These are phyloP conservation scores for Elongisporangium undulatum DNA, from an alignment of 352 stramenopile species.

Conservation along the genomic window DNA sequence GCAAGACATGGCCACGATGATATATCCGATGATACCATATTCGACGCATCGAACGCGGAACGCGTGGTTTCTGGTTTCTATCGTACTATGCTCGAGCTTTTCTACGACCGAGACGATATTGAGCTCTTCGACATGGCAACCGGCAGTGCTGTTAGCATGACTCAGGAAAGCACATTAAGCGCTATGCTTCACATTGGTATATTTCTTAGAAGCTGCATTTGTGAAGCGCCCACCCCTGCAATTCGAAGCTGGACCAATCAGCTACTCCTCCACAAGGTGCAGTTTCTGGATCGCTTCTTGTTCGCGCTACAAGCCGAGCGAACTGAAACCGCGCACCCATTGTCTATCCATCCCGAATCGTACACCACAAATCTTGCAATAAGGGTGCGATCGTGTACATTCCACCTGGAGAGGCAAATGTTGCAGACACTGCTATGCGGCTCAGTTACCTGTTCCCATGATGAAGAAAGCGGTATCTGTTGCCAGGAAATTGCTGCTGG, in stretches of 20 bases:
- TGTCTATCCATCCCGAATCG: background rate
- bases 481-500: background rate
- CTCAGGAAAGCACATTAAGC: background rate
- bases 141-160: conserved; percentile 18
- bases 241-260: conserved; percentile 4
- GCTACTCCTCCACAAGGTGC: conserved; percentile 23
- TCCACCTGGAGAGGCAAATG: conserved; percentile 17
- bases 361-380: background rate
- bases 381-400: conserved; percentile 14
- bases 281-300: conserved; percentile 51
- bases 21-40: conserved; percentile 2
- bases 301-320: conserved; percentile 27
- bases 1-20: background rate
- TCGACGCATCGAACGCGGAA: conserved; percentile 1
- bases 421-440: conserved; percentile 2
- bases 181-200: conserved; percentile 19
- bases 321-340: conserved; percentile 1
- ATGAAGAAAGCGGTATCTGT: background rate
- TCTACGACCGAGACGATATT: conserved; percentile 34
- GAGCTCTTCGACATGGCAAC: conserved; percentile 28
- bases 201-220: conserved; percentile 22
- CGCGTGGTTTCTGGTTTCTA: conserved; percentile 17
- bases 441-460: background rate
- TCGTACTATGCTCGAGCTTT: conserved; percentile 22
- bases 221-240: background rate